phyloP scores from a whole-genome alignment of 495 filamentous ascomycete genomes.

The Trichoderma gamsii region DNA sequence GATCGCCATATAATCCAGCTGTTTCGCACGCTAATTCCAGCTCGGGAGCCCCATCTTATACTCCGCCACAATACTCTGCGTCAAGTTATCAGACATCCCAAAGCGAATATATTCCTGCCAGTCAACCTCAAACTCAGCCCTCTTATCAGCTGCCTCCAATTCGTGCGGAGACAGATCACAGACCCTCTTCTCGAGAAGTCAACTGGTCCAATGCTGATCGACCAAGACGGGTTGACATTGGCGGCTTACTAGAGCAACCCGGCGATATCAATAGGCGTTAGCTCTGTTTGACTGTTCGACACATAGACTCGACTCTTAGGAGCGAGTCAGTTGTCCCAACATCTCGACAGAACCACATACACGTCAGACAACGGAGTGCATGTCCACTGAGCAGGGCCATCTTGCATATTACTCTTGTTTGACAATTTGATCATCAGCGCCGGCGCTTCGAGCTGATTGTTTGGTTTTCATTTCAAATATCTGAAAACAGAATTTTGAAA shows the following conservation, averaged over 20 bases:
- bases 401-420: not conserved
- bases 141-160: constrained; percentile 50
- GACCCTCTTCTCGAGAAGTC: constrained; percentile 29
- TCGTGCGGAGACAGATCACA: constrained; percentile 34
- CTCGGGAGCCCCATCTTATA: constrained; percentile 29
- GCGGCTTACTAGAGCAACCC: constrained; percentile 46
- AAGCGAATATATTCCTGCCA: constrained; percentile 34
- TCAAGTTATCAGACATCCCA: constrained; percentile 41
- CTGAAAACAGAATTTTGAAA: not conserved
- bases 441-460: not conserved
- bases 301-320: not conserved
- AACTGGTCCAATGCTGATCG: constrained; percentile 40
- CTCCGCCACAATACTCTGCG: constrained; percentile 36
- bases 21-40: constrained; percentile 25
- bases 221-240: constrained; percentile 46
- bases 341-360: too few species aligned
- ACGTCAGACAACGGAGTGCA: too few species aligned
- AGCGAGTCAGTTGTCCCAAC: not conserved
- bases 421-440: not conserved
- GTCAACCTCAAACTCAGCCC: constrained; percentile 30
- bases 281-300: too few species aligned
- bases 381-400: too few species aligned
- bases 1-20: constrained; percentile 28
- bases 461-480: not conserved
- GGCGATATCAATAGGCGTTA: constrained; percentile 1